These are phyloP conservation scores for Scenedesmus sp. DNA, from an alignment of 163 green algal genomes.

Conservation along the genomic window DNA sequence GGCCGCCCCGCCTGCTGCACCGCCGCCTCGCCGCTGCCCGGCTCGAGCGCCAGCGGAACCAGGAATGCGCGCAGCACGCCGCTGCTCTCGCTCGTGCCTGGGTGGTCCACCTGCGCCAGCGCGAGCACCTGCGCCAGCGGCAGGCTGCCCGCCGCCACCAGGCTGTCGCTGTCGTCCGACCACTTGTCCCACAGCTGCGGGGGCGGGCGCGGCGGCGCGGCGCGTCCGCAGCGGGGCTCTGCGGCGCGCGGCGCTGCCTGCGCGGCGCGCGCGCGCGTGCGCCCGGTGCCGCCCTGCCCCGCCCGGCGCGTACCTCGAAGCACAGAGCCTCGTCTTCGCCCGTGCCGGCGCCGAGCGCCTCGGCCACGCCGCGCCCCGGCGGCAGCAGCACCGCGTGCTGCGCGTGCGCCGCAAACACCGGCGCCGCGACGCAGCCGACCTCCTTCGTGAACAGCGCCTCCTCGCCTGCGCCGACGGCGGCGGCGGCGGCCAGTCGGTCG, in stretches of 20 bases:
- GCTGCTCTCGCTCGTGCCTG: constrained; percentile 2
- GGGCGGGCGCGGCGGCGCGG: background rate
- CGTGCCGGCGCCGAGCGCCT: too few species aligned
- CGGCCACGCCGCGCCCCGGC: too few species aligned
- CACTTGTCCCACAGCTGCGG: constrained; percentile 43
- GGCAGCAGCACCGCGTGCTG: constrained; percentile 39
- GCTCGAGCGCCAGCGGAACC: constrained; percentile 7
- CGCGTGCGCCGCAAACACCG: constrained; percentile 24
- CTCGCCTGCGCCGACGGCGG: constrained; percentile 2
- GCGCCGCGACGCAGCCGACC: background rate
- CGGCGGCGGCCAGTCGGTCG: background rate
- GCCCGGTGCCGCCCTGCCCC: too few species aligned
- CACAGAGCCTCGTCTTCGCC: too few species aligned
- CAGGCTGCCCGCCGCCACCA: constrained; percentile 12
- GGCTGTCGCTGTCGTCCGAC: constrained; percentile 38
- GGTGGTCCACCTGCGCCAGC: constrained; percentile 21
- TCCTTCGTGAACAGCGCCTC: constrained; percentile 38
- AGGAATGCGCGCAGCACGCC: background rate
- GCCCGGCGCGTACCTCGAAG: background rate
- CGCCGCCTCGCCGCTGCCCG: background rate
- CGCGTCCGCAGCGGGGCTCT: background rate
- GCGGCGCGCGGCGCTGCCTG: background rate
- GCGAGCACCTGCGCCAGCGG: constrained; percentile 10
- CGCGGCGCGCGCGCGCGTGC: too few species aligned
- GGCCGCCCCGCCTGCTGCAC: constrained; percentile 2